phyloP scores from a whole-genome alignment of 345 rosid genomes.

The Jatropha curcas region DNA sequence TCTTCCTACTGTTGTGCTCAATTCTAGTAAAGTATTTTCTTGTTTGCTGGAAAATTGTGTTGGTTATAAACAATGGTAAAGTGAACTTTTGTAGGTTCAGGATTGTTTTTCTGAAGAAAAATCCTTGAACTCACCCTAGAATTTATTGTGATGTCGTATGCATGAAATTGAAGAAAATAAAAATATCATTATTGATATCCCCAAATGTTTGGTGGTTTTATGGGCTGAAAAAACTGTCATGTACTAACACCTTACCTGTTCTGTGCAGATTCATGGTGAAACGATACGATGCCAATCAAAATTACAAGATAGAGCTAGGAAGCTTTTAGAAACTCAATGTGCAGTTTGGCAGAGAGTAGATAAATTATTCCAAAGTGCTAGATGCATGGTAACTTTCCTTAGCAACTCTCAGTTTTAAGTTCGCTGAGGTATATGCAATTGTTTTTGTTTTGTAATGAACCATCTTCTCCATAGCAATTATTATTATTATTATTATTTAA shows the following conservation, averaged over 20 bases:
- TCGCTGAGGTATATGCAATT: background rate
- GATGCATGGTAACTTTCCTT: conserved; percentile 91
- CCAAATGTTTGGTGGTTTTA: background rate
- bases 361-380: conserved; percentile 75
- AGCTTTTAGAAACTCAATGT: conserved; percentile 70
- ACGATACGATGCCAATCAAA: conserved; percentile 60
- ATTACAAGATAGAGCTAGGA: conserved; percentile 67
- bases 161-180: background rate
- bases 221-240: background rate
- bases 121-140: background rate
- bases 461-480: too few species aligned
- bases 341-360: conserved; percentile 84
- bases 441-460: background rate
- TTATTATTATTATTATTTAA: too few species aligned
- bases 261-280: conserved; percentile 83
- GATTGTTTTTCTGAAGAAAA: too few species aligned
- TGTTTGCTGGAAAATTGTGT: background rate
- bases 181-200: background rate
- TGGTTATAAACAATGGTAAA: background rate
- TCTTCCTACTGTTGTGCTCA: background rate
- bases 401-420: conserved; percentile 82
- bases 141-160: background rate
- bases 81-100: background rate
- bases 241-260: conserved; percentile 4
- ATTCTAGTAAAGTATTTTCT: background rate